Percentiles rank a stretch among this genome's conserved stretches.
These are phyloP conservation scores for Polytrichum formosum DNA, from an alignment of 225 moss, liverwort and hornwort genomes.

Conservation along the genomic window DNA sequence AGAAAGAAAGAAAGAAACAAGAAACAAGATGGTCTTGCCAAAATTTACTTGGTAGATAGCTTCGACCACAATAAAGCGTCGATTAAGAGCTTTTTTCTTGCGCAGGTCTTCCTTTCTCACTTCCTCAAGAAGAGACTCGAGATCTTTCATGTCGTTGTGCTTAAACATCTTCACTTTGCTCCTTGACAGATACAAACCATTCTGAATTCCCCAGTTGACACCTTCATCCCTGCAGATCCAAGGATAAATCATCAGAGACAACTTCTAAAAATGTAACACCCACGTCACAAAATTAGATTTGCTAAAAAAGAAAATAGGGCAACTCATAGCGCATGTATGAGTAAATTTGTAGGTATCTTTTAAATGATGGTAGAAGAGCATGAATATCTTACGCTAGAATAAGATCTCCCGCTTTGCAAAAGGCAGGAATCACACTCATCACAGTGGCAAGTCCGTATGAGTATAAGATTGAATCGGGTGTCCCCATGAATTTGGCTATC, in stretches of 20 bases:
- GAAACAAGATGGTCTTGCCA: constrained; percentile 2
- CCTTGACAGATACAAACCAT: constrained; percentile 81
- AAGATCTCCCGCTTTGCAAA: constrained; percentile 92
- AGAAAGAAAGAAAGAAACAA: not conserved
- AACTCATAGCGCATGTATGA: no score
- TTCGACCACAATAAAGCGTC: constrained; percentile 94
- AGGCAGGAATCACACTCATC: constrained; percentile 93
- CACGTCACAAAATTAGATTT: no score
- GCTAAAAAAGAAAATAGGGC: no score
- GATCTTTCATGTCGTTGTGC: constrained; percentile 91
- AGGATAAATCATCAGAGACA: no score
- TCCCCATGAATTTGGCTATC: constrained; percentile 82
- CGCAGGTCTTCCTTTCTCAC: constrained; percentile 82
- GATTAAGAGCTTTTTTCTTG: constrained; percentile 79
- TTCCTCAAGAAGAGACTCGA: constrained; percentile 65
- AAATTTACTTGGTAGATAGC: constrained; percentile 79
- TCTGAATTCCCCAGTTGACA: constrained; percentile 93
- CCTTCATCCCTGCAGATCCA: constrained; percentile 69
- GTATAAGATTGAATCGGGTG: constrained; percentile 83
- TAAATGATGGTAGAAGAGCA: not conserved
- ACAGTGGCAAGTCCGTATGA: constrained; percentile 93
- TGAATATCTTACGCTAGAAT: constrained; percentile 66
- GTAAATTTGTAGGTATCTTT: no score
- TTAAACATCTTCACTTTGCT: constrained; percentile 81
- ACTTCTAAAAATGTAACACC: no score